phyloP scores from a whole-genome alignment of 2,329 filamentous ascomycete genomes.

The Mycosphaerella arachidis region DNA sequence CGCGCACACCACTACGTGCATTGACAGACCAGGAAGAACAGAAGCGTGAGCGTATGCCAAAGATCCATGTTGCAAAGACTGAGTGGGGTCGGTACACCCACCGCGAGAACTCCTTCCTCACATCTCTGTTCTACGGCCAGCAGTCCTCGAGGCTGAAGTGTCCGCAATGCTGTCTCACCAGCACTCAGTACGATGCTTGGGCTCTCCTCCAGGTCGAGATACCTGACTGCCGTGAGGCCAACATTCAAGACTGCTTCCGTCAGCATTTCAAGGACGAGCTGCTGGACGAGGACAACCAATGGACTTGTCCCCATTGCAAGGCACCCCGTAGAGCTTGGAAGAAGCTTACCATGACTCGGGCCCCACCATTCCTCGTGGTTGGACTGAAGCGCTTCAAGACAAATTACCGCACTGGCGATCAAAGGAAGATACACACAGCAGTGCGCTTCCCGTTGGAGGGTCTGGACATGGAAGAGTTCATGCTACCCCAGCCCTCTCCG shows the following conservation, averaged over 20 bases:
- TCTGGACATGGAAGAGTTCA: conserved; percentile 59
- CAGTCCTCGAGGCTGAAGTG: conserved; percentile 60
- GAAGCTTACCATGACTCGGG: conserved; percentile 68
- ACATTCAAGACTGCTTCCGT: conserved; percentile 65
- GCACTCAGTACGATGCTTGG: conserved; percentile 65
- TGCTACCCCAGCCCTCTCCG: conserved; percentile 47
- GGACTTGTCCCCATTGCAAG: conserved; percentile 72
- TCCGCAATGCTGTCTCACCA: conserved; percentile 57
- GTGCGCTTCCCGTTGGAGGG: conserved; percentile 73
- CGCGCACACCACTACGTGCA: conserved; percentile 53
- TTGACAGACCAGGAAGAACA: conserved; percentile 58
- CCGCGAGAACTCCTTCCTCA: conserved; percentile 74
- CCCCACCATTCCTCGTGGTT: conserved; percentile 74
- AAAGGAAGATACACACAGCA: conserved; percentile 64
- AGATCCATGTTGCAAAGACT: conserved; percentile 61
- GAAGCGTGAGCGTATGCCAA: conserved; percentile 56
- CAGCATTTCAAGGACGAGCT: conserved; percentile 65
- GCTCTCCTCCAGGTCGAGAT: conserved; percentile 69
- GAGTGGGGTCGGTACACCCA: conserved; percentile 71
- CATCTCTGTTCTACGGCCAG: conserved; percentile 72
- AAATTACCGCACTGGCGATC: conserved; percentile 48
- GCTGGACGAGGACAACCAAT: conserved; percentile 62
- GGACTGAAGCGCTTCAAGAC: conserved; percentile 68
- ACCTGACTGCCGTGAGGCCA: conserved; percentile 54
- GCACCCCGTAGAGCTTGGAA: conserved; percentile 63